Evolutionary conservation across 805 yeast species (phyloP).

Genomic region (Blastobotrys mokoenaii): DNA sequence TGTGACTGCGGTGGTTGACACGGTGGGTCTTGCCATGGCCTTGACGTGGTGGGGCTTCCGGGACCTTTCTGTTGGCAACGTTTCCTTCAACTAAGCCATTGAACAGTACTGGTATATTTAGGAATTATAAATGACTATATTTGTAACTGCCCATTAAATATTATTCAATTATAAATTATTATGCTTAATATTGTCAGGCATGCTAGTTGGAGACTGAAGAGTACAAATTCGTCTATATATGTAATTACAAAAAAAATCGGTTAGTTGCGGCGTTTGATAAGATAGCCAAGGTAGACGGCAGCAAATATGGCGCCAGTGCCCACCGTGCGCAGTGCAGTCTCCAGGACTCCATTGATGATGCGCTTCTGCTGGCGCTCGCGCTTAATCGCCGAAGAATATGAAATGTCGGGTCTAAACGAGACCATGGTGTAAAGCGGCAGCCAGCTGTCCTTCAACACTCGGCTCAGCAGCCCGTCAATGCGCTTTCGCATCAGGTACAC

Average conservation of each 20-base stretch:
- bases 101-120: too few species aligned
- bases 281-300: neutral
- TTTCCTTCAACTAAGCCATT: too few species aligned
- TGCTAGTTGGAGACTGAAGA: too few species aligned
- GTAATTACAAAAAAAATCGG: too few species aligned
- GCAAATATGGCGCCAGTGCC: neutral
- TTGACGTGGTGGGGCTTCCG: slow-evolving; percentile 33
- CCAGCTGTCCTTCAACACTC: slow-evolving; percentile 55
- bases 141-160: too few species aligned
- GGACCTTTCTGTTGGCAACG: slow-evolving; percentile 1
- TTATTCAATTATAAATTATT: too few species aligned
- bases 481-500: slow-evolving; percentile 56
- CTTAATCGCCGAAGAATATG: slow-evolving; percentile 60
- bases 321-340: neutral
- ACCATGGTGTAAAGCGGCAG: slow-evolving; percentile 89
- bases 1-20: slow-evolving; percentile 30
- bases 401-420: slow-evolving; percentile 75
- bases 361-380: slow-evolving; percentile 46
- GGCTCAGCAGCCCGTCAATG: slow-evolving; percentile 58
- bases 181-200: too few species aligned
- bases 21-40: slow-evolving; percentile 33
- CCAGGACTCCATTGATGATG: slow-evolving; percentile 30
- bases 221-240: too few species aligned
- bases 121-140: too few species aligned
- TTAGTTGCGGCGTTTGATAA: neutral